Conservation (phyloP, 2,329 filamentous ascomycete species). For the Hymenoscyphus repandus region DNA sequence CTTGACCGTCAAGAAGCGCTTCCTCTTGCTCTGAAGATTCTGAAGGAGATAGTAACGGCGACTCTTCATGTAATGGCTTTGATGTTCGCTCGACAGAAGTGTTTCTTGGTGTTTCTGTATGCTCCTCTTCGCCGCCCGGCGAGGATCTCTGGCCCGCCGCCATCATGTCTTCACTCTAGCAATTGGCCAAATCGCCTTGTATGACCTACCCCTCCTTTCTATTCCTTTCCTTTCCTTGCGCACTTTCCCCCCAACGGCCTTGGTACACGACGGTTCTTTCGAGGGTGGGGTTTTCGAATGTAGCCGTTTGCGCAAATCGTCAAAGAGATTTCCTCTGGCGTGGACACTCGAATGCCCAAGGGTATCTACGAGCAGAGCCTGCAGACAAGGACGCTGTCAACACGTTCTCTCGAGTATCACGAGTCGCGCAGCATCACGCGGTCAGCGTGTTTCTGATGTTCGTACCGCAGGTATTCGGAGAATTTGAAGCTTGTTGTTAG, state of each 20-base stretch:
- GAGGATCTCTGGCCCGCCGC: conserved; percentile 11
- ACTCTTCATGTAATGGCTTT: conserved; percentile 39
- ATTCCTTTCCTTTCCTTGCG: background rate
- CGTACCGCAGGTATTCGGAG: too few relatives aligned
- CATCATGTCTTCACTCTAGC: conserved; percentile 5
- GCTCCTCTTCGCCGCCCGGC: conserved; percentile 7
- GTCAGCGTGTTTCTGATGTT: too few relatives aligned
- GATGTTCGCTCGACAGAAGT: conserved; percentile 15
- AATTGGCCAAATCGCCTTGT: too few relatives aligned
- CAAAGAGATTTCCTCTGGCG: too few relatives aligned
- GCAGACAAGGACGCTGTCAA: too few relatives aligned
- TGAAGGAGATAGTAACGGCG: conserved; percentile 43
- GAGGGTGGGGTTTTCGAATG: background rate
- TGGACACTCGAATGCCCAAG: too few relatives aligned
- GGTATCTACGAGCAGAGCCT: too few relatives aligned
- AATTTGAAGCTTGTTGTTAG: too few relatives aligned
- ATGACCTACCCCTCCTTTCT: too few relatives aligned
- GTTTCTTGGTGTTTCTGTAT: conserved; percentile 15
- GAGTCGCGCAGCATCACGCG: too few relatives aligned
- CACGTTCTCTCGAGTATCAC: background rate
- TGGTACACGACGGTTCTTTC: background rate
- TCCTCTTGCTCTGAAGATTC: conserved; percentile 33
- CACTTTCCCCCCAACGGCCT: background rate
- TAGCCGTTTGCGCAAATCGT: too few relatives aligned
- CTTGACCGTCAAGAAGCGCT: conserved; percentile 31